Conservation (phyloP, 768 basidiomycete genomes). For the Xanthoconium purpureum region DNA sequence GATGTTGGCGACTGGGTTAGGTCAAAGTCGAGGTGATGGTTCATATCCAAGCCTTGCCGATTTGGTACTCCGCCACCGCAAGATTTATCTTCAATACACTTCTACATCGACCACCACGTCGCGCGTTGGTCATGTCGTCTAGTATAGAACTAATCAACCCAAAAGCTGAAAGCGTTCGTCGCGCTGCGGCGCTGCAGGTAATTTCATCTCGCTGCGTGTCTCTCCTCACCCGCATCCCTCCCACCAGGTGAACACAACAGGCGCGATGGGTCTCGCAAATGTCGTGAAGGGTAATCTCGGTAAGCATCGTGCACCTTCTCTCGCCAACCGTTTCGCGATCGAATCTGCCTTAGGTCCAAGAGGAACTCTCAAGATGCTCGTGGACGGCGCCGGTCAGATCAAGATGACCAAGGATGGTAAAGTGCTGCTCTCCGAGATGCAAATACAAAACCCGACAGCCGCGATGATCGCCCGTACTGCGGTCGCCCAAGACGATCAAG, state of each 20-base stretch:
- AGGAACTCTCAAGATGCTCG: slow-evolving; percentile 99
- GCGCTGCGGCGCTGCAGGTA: slow-evolving; percentile 91
- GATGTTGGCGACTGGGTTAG: slow-evolving; percentile 25
- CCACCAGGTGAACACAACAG: slow-evolving; percentile 80
- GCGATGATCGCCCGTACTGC: slow-evolving; percentile 99
- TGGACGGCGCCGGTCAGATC: slow-evolving; percentile 96
- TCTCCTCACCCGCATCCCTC: slow-evolving; percentile 21
- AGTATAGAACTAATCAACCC: slow-evolving; percentile 96
- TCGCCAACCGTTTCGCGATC: slow-evolving; percentile 23
- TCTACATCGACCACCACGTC: slow-evolving; percentile 14
- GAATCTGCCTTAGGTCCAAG: slow-evolving; percentile 65
- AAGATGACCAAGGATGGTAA: slow-evolving; percentile 99
- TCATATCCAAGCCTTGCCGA: slow-evolving; percentile 29
- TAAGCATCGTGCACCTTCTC: slow-evolving; percentile 37
- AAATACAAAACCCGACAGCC: slow-evolving; percentile 98
- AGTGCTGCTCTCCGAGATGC: slow-evolving; percentile 98
- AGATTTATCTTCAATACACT: neutral
- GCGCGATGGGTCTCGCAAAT: slow-evolving; percentile 94
- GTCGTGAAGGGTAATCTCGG: slow-evolving; percentile 98
- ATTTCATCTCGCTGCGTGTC: slow-evolving; percentile 17
- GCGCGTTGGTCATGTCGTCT: slow-evolving; percentile 51
- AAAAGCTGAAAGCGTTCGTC: slow-evolving; percentile 88
- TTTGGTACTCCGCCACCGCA: slow-evolving; percentile 32
- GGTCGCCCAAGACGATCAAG: slow-evolving; percentile 98
- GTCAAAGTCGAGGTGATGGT: slow-evolving; percentile 31